Percentiles rank a stretch among this genome's conserved stretches.
These are phyloP conservation scores for Ganoderma sp. DNA, from an alignment of 1,284 basidiomycete species.

Conservation along the genomic window DNA sequence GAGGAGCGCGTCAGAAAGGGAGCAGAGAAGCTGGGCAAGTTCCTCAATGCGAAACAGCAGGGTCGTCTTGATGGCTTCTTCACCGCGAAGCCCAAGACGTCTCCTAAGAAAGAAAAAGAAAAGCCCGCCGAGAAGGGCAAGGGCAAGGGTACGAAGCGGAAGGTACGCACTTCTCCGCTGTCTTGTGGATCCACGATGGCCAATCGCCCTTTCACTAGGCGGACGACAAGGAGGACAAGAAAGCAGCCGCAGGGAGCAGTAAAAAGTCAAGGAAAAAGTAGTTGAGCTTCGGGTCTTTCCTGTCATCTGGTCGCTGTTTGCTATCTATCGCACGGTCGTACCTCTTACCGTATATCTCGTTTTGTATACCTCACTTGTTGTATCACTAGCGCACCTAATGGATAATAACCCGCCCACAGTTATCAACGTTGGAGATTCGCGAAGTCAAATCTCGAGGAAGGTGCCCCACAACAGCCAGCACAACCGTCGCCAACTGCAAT, in stretches of 20 bases:
- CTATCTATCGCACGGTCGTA: constrained; percentile 13
- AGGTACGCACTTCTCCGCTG: constrained; percentile 49
- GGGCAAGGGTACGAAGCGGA: constrained; percentile 64
- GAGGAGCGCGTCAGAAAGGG: constrained; percentile 97
- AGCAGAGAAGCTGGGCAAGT: constrained; percentile 90
- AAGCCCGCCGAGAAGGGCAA: constrained; percentile 44
- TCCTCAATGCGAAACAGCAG: constrained; percentile 92
- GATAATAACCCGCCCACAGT: neutral
- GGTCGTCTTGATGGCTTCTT: constrained; percentile 97
- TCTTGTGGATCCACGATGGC: neutral
- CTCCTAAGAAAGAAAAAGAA: constrained; percentile 47
- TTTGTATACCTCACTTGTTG: constrained; percentile 31
- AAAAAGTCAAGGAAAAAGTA: constrained; percentile 59
- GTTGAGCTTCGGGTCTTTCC: constrained; percentile 16
- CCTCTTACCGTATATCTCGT: constrained; percentile 18
- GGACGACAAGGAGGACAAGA: constrained; percentile 40
- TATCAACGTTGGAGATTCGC: neutral
- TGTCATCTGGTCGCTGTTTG: constrained; percentile 10
- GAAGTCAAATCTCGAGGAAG: neutral
- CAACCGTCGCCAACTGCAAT: neutral
- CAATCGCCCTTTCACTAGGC: constrained; percentile 13
- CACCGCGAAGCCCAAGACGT: constrained; percentile 64
- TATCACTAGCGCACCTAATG: constrained; percentile 27
- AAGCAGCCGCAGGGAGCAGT: constrained; percentile 42
- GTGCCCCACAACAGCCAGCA: neutral